Evolutionary conservation across 768 basidiomycete genomes (phyloP), one percentile per base, ranked within the genome.

Genomic region (Hericium erinaceus): DNA sequence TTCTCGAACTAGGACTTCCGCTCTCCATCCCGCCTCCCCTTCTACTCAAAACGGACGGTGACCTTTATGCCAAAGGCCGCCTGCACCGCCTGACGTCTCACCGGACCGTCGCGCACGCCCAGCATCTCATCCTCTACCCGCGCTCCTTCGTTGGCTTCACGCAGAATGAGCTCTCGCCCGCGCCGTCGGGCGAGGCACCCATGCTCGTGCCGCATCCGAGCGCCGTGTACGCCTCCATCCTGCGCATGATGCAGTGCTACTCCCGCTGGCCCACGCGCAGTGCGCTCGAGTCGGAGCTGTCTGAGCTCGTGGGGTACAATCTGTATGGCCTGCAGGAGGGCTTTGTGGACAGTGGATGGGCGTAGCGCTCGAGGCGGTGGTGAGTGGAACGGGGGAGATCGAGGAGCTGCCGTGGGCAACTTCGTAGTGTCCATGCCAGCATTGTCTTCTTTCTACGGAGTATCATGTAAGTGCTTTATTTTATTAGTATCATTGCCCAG

Each of bases 221-320:
- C 12, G 69, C 70, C n/a, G 65, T 71, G 5, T 74, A 70, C 52
- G 69, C 70, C 2, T 73, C 72, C 2, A 52, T 73, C 56, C 20
- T 74, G 11, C 68, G 72, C 51, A 63, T 69, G 56, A 70, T 73
- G 67, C 57, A 60, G 28, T 40, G 28, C 26, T 72, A 72, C 62
- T 58, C 65, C 12, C 58, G 54, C 41, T 60, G 33, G 33, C 26
- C 65, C 15, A 67, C 64, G 18, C 64, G 64, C 24, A 60, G 55
- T 3, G 58, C 53, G 15, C 65, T 73, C 52, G 55, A 49, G 49
- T 71, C 68, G 41, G 67, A 74, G 49, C 63, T 72, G n/a, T 71
- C 69, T 37, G 66, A 70, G 59, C 69, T 75, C 48, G 62, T 72
- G 44, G 69, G 68, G 10, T 73, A 72, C 58, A 48, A 70, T 58